A percentile compares a stretch with the other conserved stretches of the same genome.
These are phyloP conservation scores for Urostyla sp. DNA, from an alignment of 73 alveolate species.

Conservation along the genomic window DNA sequence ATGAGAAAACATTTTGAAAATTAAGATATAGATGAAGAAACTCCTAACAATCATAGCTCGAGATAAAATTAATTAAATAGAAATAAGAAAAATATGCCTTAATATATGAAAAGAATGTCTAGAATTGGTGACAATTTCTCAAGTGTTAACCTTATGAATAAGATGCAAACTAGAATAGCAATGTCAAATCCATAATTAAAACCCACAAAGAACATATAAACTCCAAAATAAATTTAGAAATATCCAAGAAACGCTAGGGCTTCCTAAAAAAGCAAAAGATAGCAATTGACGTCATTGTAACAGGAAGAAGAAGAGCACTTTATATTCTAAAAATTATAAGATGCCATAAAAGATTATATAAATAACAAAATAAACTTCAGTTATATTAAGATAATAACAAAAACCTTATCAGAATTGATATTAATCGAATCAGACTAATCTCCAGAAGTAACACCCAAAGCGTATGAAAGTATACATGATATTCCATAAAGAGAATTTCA, in stretches of 20 bases:
- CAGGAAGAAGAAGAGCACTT: not conserved
- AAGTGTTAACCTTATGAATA: too few species aligned
- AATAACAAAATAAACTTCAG: not conserved
- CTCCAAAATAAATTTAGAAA: not conserved
- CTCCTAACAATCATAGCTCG: not conserved
- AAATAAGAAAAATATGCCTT: too few species aligned
- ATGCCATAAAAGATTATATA: slow-evolving; percentile 23
- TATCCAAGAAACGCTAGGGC: not conserved
- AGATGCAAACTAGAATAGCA: not conserved
- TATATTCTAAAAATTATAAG: slow-evolving; percentile 7
- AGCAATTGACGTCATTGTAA: not conserved
- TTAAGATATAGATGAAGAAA: not conserved
- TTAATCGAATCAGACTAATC: not conserved
- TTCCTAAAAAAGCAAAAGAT: slow-evolving; percentile 10
- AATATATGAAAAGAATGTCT: too few species aligned
- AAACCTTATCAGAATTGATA: slow-evolving; percentile 3
- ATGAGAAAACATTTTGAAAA: slow-evolving; percentile 6
- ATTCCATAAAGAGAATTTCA: not conserved
- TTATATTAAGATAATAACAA: not conserved
- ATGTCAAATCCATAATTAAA: not conserved
- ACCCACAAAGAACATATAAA: not conserved
- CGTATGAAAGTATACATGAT: too few species aligned
- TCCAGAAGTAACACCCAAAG: too few species aligned
- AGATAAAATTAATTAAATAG: not conserved
- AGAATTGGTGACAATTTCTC: too few species aligned